Conservation (phyloP, 1,139 yeast genomes). For the Suhomyces panamericanus region DNA sequence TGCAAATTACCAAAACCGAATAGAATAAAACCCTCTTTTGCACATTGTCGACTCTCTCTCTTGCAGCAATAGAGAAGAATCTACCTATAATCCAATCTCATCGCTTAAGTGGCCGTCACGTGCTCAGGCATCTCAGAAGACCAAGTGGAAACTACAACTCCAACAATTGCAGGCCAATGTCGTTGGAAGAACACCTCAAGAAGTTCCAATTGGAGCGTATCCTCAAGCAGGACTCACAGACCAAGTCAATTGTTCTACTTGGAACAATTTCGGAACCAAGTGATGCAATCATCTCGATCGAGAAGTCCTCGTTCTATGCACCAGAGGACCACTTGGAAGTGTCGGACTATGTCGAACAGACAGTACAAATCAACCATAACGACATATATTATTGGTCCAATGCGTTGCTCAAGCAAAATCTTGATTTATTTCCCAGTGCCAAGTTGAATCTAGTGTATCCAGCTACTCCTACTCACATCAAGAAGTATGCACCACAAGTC, state of each 20-base stretch:
- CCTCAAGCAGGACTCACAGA: constrained; percentile 58
- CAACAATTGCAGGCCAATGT: neutral
- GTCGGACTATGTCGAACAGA: constrained; percentile 28
- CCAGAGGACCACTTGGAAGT: constrained; percentile 19
- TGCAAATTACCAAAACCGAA: too few relatives aligned
- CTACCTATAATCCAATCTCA: too few relatives aligned
- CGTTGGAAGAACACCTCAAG: constrained; percentile 24
- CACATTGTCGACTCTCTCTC: too few relatives aligned
- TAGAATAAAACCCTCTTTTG: too few relatives aligned
- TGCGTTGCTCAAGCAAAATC: constrained; percentile 49
- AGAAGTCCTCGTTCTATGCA: constrained; percentile 63
- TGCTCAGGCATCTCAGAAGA: too few relatives aligned
- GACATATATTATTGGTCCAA: constrained; percentile 86
- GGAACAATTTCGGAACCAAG: constrained; percentile 57
- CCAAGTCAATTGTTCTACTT: constrained; percentile 61
- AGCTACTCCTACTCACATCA: constrained; percentile 82
- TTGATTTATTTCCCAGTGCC: constrained; percentile 55
- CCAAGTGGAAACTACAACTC: too few relatives aligned
- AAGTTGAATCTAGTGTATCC: constrained; percentile 84
- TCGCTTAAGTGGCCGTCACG: too few relatives aligned
- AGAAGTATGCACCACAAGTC: constrained; percentile 63
- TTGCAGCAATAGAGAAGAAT: too few relatives aligned
- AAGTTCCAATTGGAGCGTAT: constrained; percentile 43
- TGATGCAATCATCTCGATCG: constrained; percentile 71
- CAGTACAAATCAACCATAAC: constrained; percentile 58